Conservation (phyloP, 83 land plant genomes). For the Diphasiastrum complanatum region DNA sequence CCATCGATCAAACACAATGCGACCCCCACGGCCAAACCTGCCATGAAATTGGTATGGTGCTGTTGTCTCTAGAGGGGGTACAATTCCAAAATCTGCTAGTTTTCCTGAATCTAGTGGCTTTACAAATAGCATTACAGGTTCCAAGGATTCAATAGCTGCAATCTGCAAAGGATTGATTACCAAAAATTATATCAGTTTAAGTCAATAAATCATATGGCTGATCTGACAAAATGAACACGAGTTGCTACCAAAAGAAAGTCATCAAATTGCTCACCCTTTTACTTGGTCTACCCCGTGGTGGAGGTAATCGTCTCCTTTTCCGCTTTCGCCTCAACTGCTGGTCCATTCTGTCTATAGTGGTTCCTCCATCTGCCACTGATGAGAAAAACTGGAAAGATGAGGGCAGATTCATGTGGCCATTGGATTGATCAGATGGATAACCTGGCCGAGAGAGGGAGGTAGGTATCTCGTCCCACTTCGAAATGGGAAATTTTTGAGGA, state of each 20-base stretch:
- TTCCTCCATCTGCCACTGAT: constrained; percentile 16
- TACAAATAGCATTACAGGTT: constrained; percentile 75
- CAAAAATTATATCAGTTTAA: neutral
- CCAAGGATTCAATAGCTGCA: constrained; percentile 47
- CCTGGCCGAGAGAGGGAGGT: too few species aligned
- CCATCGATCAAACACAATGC: constrained; percentile 87
- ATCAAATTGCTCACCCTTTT: constrained; percentile 37
- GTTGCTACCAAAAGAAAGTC: neutral
- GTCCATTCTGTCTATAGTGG: constrained; percentile 24
- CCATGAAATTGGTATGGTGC: constrained; percentile 44
- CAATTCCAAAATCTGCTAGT: constrained; percentile 68
- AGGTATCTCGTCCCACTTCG: neutral
- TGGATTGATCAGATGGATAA: neutral
- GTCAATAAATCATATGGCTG: neutral
- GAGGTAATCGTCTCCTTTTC: constrained; percentile 32
- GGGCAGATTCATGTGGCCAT: constrained; percentile 14
- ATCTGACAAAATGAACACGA: neutral
- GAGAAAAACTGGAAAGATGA: constrained; percentile 11
- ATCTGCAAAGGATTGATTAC: constrained; percentile 15
- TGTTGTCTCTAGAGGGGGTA: constrained; percentile 36
- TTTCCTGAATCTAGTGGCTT: constrained; percentile 64
- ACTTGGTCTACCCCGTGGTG: constrained; percentile 44
- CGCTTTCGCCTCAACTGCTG: constrained; percentile 31
- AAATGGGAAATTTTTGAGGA: constrained; percentile 1
- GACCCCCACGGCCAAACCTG: constrained; percentile 90